phyloP scores from a whole-genome alignment of 139 green algal genomes.

The Volvox reticuliferus region DNA sequence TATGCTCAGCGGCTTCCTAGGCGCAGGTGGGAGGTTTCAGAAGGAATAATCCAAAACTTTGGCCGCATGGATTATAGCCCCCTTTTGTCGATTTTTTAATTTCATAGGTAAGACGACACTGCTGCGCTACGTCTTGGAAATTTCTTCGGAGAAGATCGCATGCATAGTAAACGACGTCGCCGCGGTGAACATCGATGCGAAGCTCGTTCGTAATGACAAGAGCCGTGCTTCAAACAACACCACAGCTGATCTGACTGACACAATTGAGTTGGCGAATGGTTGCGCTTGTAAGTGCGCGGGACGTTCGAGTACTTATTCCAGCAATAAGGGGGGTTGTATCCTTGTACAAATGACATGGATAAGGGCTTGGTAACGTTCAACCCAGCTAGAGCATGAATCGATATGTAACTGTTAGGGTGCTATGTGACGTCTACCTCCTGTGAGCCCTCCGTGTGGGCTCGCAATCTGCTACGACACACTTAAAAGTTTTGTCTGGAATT shows the following conservation, averaged over 20 bases:
- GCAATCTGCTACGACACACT: too few species aligned
- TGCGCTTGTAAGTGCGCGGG: slow-evolving; percentile 86
- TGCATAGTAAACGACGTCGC: slow-evolving; percentile 97
- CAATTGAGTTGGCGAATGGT: slow-evolving; percentile 94
- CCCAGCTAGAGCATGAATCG: too few species aligned
- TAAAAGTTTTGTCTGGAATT: too few species aligned
- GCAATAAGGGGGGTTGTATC: too few species aligned
- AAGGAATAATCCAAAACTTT: too few species aligned
- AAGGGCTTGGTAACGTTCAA: too few species aligned
- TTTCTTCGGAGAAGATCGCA: slow-evolving; percentile 87
- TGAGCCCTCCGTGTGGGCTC: too few species aligned
- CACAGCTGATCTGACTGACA: slow-evolving; percentile 88
- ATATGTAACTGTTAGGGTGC: too few species aligned
- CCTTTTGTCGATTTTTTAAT: background rate
- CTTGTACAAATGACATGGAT: too few species aligned
- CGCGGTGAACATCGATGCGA: slow-evolving; percentile 94
- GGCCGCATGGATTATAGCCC: too few species aligned
- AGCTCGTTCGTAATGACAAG: slow-evolving; percentile 86
- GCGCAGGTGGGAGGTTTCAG: slow-evolving; percentile 55
- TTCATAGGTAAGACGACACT: slow-evolving; percentile 92
- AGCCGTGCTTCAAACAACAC: slow-evolving; percentile 57
- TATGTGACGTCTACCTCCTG: too few species aligned
- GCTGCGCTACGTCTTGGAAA: slow-evolving; percentile 88
- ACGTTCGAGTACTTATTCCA: background rate
- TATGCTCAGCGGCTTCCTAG: slow-evolving; percentile 88